Conservation (phyloP, 2,329 filamentous ascomycete species). For the Exophiala calicioides region DNA sequence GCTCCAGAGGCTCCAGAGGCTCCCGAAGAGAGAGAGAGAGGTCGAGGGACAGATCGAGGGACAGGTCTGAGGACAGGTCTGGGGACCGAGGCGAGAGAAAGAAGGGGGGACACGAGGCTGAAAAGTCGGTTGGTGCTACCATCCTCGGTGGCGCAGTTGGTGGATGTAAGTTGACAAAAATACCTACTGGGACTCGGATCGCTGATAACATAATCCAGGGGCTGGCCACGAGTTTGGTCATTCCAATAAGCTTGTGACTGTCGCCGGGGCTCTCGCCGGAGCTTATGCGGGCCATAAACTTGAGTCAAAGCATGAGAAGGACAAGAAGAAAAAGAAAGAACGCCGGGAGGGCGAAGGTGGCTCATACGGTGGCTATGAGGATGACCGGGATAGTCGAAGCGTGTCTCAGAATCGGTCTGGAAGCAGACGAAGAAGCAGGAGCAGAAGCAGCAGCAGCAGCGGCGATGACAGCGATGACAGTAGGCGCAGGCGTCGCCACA, state of each 20-base stretch:
- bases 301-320: conserved; percentile 28
- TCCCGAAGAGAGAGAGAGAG: conserved; percentile 20
- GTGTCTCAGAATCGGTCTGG: conserved; percentile 12
- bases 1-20: conserved; percentile 18
- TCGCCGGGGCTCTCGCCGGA: conserved; percentile 22
- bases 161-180: conserved; percentile 29
- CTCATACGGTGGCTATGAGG: conserved; percentile 15
- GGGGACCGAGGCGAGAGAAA: conserved; percentile 20
- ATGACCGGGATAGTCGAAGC: conserved; percentile 17
- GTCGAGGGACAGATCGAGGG: conserved; percentile 11
- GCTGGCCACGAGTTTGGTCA: conserved; percentile 30
- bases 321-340: conserved; percentile 21
- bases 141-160: conserved; percentile 42
- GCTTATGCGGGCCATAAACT: conserved; percentile 30
- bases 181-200: neutral
- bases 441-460: conserved; percentile 18
- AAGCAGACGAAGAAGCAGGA: conserved; percentile 19
- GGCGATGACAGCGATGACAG: conserved; percentile 23
- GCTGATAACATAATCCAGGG: conserved; percentile 14
- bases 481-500: conserved; percentile 23
- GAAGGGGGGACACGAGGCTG: conserved; percentile 33
- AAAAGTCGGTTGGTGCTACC: conserved; percentile 40
- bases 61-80: conserved; percentile 11
- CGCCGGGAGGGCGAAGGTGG: conserved; percentile 9
- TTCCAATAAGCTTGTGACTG: conserved; percentile 19